Evolutionary conservation across 139 green algal species (phyloP).

Genomic region (Volvox africanus): DNA sequence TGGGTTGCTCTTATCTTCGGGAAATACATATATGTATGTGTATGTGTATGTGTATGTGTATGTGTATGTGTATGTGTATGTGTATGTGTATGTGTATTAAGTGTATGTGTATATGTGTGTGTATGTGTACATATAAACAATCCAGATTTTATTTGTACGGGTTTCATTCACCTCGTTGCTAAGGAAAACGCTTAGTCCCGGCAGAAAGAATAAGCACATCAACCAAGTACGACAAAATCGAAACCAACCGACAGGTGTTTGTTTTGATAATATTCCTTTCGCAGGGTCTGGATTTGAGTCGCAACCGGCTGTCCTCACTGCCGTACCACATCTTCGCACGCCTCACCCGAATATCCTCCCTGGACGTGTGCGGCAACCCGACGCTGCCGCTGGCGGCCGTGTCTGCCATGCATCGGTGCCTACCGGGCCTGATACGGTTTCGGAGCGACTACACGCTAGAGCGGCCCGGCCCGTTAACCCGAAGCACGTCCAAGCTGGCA

Average conservation of each 20-base stretch:
- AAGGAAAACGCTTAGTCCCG: not conserved
- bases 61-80: too few species aligned
- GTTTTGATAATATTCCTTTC: not conserved
- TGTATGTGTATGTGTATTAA: too few species aligned
- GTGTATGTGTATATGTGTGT: not conserved
- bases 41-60: too few species aligned
- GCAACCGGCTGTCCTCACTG: not conserved
- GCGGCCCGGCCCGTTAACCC: too few species aligned
- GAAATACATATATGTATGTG: not conserved
- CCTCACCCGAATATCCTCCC: not conserved
- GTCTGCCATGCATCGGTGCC: not conserved
- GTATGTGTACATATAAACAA: not conserved
- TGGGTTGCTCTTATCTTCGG: too few species aligned
- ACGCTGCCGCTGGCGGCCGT: not conserved
- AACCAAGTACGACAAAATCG: not conserved
- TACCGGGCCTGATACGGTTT: not conserved
- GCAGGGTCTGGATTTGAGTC: not conserved
- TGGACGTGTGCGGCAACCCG: not conserved
- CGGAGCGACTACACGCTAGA: not conserved
- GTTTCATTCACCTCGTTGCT: not conserved
- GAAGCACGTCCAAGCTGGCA: too few species aligned
- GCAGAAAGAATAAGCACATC: not conserved
- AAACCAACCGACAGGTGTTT: not conserved
- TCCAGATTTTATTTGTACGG: not conserved
- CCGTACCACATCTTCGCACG: not conserved